Conservation (phyloP, 2,329 filamentous ascomycete species). For the Xylaria digitata region DNA sequence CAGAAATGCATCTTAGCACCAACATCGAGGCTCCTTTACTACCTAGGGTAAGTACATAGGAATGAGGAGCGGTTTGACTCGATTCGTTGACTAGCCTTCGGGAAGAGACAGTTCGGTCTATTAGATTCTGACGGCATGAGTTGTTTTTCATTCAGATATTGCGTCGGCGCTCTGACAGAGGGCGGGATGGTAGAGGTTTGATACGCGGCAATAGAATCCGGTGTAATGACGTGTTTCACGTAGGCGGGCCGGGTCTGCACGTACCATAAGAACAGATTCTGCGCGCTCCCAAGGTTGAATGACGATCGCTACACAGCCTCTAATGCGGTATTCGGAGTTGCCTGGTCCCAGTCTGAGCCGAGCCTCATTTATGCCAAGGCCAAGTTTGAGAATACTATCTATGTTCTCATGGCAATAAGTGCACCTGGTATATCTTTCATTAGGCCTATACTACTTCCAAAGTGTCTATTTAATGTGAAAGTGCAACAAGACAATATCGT, state of each 20-base stretch:
- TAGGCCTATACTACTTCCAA: not conserved
- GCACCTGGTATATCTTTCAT: no score
- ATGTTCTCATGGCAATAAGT: not conserved
- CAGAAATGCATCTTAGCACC: no score
- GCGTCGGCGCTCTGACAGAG: not conserved
- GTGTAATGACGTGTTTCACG: slow-evolving; percentile 43
- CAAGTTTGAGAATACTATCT: not conserved
- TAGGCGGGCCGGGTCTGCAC: slow-evolving; percentile 43
- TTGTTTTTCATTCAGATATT: slow-evolving; percentile 6
- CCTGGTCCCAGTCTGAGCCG: slow-evolving; percentile 10
- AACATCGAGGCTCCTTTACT: no score
- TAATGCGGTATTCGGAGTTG: slow-evolving; percentile 37
- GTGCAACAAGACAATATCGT: not conserved
- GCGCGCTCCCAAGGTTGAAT: slow-evolving; percentile 37
- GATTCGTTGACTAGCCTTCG: not conserved
- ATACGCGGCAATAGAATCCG: slow-evolving; percentile 37
- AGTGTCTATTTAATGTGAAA: no score
- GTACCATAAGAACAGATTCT: slow-evolving; percentile 42
- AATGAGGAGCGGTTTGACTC: no score
- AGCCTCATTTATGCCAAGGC: not conserved
- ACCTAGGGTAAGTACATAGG: no score
- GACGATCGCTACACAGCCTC: slow-evolving; percentile 40
- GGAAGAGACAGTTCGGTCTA: not conserved
- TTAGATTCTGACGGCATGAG: not conserved
- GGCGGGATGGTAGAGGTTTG: not conserved